These are phyloP conservation scores for Globisporangium splendens DNA, from an alignment of 352 stramenopile species.

Conservation along the genomic window DNA sequence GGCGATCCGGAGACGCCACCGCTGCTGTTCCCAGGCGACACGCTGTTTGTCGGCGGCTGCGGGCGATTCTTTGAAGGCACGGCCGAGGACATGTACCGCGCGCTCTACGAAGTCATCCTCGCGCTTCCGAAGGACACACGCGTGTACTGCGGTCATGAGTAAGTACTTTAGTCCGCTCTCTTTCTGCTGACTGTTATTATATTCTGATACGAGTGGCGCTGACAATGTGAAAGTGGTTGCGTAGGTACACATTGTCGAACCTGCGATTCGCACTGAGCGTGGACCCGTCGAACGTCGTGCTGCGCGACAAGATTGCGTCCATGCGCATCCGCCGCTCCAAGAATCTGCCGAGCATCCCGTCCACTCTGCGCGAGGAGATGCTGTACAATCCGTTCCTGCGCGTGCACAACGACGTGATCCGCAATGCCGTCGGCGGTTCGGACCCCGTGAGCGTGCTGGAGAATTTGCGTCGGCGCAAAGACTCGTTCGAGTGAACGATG, in stretches of 20 bases:
- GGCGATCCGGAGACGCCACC: constrained; percentile 71
- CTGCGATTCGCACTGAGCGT: constrained; percentile 91
- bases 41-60: constrained; percentile 83
- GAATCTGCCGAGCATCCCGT: constrained; percentile 90
- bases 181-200: not conserved
- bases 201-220: too few species aligned
- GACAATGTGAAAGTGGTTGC: not conserved
- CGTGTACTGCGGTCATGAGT: constrained; percentile 89
- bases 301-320: constrained; percentile 84
- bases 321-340: constrained; percentile 76
- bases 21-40: constrained; percentile 86
- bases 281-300: constrained; percentile 87
- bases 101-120: constrained; percentile 84
- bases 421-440: constrained; percentile 70
- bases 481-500: constrained; percentile 54
- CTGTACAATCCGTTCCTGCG: constrained; percentile 85
- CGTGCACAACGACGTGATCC: constrained; percentile 81
- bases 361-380: constrained; percentile 84
- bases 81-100: constrained; percentile 85
- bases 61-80: constrained; percentile 88
- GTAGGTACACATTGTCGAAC: constrained; percentile 91
- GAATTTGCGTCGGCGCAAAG: constrained; percentile 74
- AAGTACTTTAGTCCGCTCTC: constrained; percentile 1
- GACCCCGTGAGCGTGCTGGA: constrained; percentile 79
- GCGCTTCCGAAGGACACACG: constrained; percentile 83